Base-by-base conservation (phyloP, 78 protist species). In the Isochrysis galbana region DNA sequence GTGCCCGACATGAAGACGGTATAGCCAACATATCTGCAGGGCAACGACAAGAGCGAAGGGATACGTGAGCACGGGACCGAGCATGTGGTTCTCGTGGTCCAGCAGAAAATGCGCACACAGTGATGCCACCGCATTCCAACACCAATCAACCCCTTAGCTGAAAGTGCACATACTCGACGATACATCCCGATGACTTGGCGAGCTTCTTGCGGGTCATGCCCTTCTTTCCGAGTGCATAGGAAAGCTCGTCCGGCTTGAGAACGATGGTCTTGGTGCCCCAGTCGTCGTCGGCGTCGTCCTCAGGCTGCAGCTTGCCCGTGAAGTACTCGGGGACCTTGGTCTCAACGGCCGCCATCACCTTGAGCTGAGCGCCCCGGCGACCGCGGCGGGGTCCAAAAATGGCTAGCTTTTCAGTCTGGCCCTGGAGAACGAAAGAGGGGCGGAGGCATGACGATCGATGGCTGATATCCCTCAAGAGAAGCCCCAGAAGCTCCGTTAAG, bases 171-270 rank as follows among this genome's bases (percentile, higher is more conserved):
- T 74, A 77, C 86, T 77, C 86, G 48, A 77, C 86, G 86, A 77
- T 77, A 46, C 86, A 77, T 19, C 45, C 86, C 32, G 86, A 77
- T 46, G 86, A 77, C 39, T 7, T 7, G 45, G 89, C 89, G 39
- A 84, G 89, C 69, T 84, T 84, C 89, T 84, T 84, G 69, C 89
- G 89, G 39, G 89, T 84, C 38, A 32, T 32, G 69, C 89, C 89
- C 67, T 84, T 44, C 89, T 84, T 84, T 54, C 89, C 89, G 42
- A 84, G 89, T 3, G 89, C 89, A 41, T 84, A 84, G 19, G 69
- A 47, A n/a, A 84, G 89, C 69, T 84, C 89, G 2, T 45, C 41
- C 32, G 39, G 42, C 38, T 25, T 38, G 45, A 84, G 54, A 29
- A 32, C 45, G 89, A 45, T 36, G 34, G 61, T 84, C n/a, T 44